phyloP scores from a whole-genome alignment of 345 rosid species.

The Eucalyptus cloeziana region DNA sequence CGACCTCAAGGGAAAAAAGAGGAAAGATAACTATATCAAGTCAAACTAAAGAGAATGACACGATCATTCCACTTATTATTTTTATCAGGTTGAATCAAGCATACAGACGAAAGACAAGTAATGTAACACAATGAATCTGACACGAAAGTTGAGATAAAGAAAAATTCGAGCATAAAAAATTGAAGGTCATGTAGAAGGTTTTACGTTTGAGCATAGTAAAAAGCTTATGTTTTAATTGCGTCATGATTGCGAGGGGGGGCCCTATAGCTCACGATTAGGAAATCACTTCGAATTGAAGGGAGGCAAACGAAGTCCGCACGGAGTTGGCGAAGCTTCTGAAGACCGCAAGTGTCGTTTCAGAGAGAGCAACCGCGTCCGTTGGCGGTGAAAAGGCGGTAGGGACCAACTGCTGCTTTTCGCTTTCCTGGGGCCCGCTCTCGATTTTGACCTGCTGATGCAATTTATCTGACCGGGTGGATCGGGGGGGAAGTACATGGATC shows the following conservation, averaged over 20 bases:
- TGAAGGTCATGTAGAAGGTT: too few species aligned
- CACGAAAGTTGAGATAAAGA: not conserved
- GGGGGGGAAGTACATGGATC: not conserved
- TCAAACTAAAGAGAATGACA: not conserved
- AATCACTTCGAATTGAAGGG: not conserved
- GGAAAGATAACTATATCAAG: fast-evolving
- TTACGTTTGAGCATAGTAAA: too few species aligned
- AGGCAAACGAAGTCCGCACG: not conserved
- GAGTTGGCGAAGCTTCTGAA: not conserved
- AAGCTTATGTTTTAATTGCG: not conserved
- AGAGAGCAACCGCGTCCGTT: not conserved
- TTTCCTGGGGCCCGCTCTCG: not conserved
- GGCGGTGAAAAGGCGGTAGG: not conserved
- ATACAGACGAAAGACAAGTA: fast-evolving
- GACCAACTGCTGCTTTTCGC: not conserved
- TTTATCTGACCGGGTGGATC: too few species aligned
- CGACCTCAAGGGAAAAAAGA: not conserved
- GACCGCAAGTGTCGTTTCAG: not conserved
- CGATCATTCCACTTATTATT: too few species aligned
- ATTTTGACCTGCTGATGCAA: too few species aligned
- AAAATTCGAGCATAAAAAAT: too few species aligned
- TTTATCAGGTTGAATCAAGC: fast-evolving
- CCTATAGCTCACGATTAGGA: not conserved
- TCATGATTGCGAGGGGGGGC: not conserved
- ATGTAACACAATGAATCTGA: fast-evolving